Conservation (phyloP, 495 filamentous ascomycete genomes). For the Aspergillus saccharolyticus region DNA sequence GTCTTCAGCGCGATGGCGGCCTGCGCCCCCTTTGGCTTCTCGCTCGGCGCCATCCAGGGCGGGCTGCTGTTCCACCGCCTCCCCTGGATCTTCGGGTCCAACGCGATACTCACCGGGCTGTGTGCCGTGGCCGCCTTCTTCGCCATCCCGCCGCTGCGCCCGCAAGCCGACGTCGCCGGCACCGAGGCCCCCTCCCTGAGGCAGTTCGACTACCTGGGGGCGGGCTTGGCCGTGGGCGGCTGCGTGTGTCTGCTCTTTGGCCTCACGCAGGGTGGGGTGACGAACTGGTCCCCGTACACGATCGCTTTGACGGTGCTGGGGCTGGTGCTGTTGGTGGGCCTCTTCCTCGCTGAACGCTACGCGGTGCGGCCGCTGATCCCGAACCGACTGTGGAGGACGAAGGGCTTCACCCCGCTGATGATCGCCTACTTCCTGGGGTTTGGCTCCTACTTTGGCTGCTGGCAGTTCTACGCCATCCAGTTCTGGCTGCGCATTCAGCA, state of each 20-base stretch:
- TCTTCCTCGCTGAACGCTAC: constrained; percentile 27
- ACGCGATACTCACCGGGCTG: constrained; percentile 25
- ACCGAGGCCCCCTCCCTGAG: constrained; percentile 23
- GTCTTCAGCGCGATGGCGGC: constrained; percentile 33
- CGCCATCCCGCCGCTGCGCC: constrained; percentile 26
- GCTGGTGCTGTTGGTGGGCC: constrained; percentile 20
- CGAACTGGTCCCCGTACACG: constrained; percentile 27
- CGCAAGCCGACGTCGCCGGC: constrained; percentile 24
- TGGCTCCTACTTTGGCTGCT: constrained; percentile 41
- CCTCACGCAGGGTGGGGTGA: constrained; percentile 29
- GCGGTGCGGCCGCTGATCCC: constrained; percentile 28
- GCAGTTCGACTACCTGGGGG: constrained; percentile 30
- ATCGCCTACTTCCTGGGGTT: constrained; percentile 46
- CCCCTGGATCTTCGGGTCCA: constrained; percentile 30
- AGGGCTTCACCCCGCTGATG: constrained; percentile 45
- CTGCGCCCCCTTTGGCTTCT: constrained; percentile 30
- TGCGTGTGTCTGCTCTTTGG: constrained; percentile 31
- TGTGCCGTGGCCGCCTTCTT: constrained; percentile 22
- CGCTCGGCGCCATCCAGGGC: constrained; percentile 28
- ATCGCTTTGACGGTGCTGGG: constrained; percentile 23
- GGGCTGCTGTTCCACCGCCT: constrained; percentile 23
- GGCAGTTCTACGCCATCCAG: constrained; percentile 50
- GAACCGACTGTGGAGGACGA: constrained; percentile 31
- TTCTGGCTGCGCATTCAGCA: constrained; percentile 46
- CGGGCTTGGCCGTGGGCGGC: constrained; percentile 19